Evolutionary conservation across 345 rosid species (phyloP).

Genomic region (Noccaea bulbosa): DNA sequence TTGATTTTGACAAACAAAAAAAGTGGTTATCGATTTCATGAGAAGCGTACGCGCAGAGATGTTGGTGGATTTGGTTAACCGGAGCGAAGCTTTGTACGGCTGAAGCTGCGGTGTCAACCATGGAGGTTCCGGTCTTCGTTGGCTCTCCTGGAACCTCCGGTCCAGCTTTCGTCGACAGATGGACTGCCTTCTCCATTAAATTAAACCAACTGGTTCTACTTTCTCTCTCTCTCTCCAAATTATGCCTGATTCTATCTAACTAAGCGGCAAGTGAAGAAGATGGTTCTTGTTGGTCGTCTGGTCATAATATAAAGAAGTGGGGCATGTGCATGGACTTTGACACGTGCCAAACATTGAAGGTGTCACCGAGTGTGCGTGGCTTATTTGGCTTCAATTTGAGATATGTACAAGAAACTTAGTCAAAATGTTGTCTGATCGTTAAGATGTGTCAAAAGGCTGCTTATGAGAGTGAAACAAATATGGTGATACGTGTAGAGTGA

Average conservation of each 20-base stretch:
- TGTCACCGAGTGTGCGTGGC: slow-evolving; percentile 38
- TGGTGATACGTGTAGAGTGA: slow-evolving; percentile 19
- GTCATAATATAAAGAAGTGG: neutral
- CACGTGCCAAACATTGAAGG: slow-evolving; percentile 24
- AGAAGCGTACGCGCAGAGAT: slow-evolving; percentile 76
- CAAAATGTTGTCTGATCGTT: neutral
- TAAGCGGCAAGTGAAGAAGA: slow-evolving; percentile 15
- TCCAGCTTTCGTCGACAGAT: slow-evolving; percentile 41
- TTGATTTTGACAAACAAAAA: neutral
- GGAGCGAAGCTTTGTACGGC: slow-evolving; percentile 69
- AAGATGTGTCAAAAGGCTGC: slow-evolving; percentile 18
- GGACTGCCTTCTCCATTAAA: slow-evolving; percentile 39
- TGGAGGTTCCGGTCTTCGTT: slow-evolving; percentile 51
- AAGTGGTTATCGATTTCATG: neutral
- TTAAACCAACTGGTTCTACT: slow-evolving; percentile 4
- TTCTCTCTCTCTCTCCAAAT: neutral
- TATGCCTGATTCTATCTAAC: neutral
- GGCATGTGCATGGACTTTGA: slow-evolving; percentile 28
- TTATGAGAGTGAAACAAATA: neutral
- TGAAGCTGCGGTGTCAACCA: slow-evolving; percentile 66
- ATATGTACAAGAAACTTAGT: neutral
- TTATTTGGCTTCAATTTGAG: slow-evolving; percentile 7
- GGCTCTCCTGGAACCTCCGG: slow-evolving; percentile 69
- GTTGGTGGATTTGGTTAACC: slow-evolving; percentile 70
- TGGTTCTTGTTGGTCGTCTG: neutral